Percentiles rank a stretch among this genome's conserved stretches.
phyloP scores from a whole-genome alignment of 306 rosid species.

The Dalbergia oliveri region DNA sequence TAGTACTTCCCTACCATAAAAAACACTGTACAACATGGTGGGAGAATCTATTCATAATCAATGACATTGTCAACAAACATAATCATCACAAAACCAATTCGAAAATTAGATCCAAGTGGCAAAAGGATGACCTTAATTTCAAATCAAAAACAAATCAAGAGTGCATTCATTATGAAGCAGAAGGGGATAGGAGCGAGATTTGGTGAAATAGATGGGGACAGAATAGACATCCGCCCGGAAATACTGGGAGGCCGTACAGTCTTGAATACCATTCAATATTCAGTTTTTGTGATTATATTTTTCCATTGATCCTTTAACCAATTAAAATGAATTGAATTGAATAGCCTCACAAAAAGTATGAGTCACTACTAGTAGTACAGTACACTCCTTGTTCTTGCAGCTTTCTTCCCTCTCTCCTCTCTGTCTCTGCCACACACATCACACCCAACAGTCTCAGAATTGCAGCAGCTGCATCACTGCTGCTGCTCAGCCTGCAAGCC shows the following conservation, averaged over 20 bases:
- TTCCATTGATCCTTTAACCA: not conserved
- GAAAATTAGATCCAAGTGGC: not conserved
- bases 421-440: slow-evolving; percentile 80
- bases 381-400: slow-evolving; percentile 38
- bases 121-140: not conserved
- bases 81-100: slow-evolving; percentile 13
- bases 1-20: not conserved
- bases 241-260: slow-evolving; percentile 76
- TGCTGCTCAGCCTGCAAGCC: slow-evolving; percentile 55
- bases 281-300: not conserved
- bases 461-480: slow-evolving; percentile 70
- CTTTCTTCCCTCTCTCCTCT: slow-evolving; percentile 6
- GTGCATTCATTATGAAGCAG: not conserved
- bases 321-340: not conserved
- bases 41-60: slow-evolving; percentile 29
- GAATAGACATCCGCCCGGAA: slow-evolving; percentile 91
- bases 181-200: slow-evolving; percentile 62
- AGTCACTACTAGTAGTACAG: slow-evolving; percentile 35
- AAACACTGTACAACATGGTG: not conserved
- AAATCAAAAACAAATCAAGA: not conserved
- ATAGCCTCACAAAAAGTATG: slow-evolving; percentile 16
- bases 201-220: slow-evolving; percentile 80
- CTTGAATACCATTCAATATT: slow-evolving; percentile 17
- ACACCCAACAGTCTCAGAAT: slow-evolving; percentile 78
- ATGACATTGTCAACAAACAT: slow-evolving; percentile 17